These are phyloP conservation scores for Lagerstroemia speciosa DNA, from an alignment of 345 rosid species.

Conservation along the genomic window DNA sequence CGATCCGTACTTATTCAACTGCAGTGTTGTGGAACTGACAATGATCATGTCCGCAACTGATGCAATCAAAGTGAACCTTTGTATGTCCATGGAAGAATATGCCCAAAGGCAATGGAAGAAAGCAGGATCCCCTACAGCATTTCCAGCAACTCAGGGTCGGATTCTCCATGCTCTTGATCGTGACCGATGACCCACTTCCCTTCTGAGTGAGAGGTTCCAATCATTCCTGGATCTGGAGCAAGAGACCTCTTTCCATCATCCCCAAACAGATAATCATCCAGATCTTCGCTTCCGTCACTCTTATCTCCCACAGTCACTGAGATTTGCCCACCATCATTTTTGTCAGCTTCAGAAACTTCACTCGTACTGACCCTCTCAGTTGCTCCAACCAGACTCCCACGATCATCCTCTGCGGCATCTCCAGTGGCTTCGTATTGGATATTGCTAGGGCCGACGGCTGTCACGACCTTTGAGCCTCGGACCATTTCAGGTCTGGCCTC, in stretches of 20 bases:
- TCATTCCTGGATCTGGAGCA: slow-evolving; percentile 40
- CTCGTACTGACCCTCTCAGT: not conserved
- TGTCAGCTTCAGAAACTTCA: not conserved
- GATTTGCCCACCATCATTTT: not conserved
- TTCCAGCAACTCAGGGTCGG: slow-evolving; percentile 6
- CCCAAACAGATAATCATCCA: not conserved
- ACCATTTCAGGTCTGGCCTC: slow-evolving; percentile 72
- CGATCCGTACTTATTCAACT: not conserved
- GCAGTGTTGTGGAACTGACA: not conserved
- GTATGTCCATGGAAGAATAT: not conserved
- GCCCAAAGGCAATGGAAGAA: not conserved
- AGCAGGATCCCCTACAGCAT: not conserved
- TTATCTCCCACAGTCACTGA: not conserved
- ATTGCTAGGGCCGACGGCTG: slow-evolving; percentile 37
- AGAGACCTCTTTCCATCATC: slow-evolving; percentile 5
- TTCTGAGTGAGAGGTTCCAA: slow-evolving; percentile 31
- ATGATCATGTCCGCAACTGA: not conserved
- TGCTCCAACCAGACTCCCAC: not conserved
- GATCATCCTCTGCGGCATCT: slow-evolving; percentile 20
- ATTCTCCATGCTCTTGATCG: not conserved
- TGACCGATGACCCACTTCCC: slow-evolving; percentile 11
- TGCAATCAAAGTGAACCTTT: not conserved
- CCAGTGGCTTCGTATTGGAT: slow-evolving; percentile 34
- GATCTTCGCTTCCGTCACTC: slow-evolving; percentile 7
- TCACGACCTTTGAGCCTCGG: slow-evolving; percentile 39